phyloP scores from a whole-genome alignment of 169 alveolate genomes.

The Plasmodium gaboni region DNA sequence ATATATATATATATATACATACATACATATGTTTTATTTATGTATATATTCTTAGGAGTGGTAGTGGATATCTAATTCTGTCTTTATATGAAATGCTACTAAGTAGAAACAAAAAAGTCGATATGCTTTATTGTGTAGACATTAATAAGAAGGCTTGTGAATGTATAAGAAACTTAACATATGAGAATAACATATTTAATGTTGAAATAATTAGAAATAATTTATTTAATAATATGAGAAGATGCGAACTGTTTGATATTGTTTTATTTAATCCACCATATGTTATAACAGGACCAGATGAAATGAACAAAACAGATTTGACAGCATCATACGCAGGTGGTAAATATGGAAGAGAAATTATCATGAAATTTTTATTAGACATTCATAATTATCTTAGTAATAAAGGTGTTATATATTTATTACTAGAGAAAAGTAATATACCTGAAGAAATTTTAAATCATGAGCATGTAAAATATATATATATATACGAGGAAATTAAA shows the following conservation, averaged over 20 bases:
- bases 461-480: constrained; percentile 17
- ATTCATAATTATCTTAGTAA: constrained; percentile 61
- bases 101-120: constrained; percentile 31
- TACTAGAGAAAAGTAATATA: constrained; percentile 50
- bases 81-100: constrained; percentile 36
- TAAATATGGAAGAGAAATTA: constrained; percentile 65
- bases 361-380: constrained; percentile 51
- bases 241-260: constrained; percentile 45
- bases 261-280: constrained; percentile 71
- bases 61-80: constrained; percentile 55
- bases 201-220: constrained; percentile 51
- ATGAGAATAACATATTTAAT: constrained; percentile 29
- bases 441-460: constrained; percentile 50
- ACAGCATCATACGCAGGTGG: constrained; percentile 76
- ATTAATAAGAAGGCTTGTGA: constrained; percentile 60
- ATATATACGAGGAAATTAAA: constrained; percentile 29
- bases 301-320: constrained; percentile 58
- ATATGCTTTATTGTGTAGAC: constrained; percentile 55
- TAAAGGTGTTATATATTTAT: constrained; percentile 50
- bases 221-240: constrained; percentile 43
- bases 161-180: constrained; percentile 35
- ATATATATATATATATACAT: neutral
- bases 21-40: neutral
- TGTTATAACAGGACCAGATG: constrained; percentile 64
- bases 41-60: constrained; percentile 22